Evolutionary conservation across 148 eudicot species (phyloP).

Genomic region (Camellia sinensis): DNA sequence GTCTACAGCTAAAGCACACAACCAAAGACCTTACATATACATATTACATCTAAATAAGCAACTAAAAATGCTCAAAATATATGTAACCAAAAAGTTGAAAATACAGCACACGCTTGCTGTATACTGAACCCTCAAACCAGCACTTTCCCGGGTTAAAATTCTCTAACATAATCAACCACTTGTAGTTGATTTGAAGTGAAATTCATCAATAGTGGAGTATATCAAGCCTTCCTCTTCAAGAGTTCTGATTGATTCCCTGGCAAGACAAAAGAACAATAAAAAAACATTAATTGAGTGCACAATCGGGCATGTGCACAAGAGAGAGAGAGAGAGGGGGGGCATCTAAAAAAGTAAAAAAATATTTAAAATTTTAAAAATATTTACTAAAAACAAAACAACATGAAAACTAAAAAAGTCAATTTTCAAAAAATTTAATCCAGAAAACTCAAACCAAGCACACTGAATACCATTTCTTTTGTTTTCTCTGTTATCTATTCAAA

Average conservation of each 20-base stretch:
- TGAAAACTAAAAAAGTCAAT: no score
- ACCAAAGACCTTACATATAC: neutral
- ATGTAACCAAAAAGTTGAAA: neutral
- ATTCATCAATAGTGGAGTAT: constrained; percentile 85
- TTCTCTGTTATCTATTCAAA: no score
- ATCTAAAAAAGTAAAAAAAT: no score
- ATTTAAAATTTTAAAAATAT: no score
- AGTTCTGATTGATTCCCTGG: constrained; percentile 68
- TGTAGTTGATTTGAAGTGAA: constrained; percentile 72
- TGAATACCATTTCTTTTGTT: no score
- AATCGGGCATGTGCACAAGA: neutral
- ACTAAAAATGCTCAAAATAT: neutral
- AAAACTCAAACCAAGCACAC: no score
- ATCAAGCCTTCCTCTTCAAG: constrained; percentile 90
- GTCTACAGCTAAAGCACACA: neutral
- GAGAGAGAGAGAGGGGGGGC: constrained; percentile 19
- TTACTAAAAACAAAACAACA: no score
- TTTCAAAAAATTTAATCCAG: no score
- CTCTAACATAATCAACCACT: constrained; percentile 25
- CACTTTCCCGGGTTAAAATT: constrained; percentile 2
- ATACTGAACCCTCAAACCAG: neutral
- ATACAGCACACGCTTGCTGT: neutral
- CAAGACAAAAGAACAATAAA: constrained; percentile 1
- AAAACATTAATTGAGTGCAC: neutral
- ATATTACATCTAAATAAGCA: neutral